Evolutionary conservation across 2,329 filamentous ascomycete genomes (phyloP).

Genomic region (Fusarium sp.): DNA sequence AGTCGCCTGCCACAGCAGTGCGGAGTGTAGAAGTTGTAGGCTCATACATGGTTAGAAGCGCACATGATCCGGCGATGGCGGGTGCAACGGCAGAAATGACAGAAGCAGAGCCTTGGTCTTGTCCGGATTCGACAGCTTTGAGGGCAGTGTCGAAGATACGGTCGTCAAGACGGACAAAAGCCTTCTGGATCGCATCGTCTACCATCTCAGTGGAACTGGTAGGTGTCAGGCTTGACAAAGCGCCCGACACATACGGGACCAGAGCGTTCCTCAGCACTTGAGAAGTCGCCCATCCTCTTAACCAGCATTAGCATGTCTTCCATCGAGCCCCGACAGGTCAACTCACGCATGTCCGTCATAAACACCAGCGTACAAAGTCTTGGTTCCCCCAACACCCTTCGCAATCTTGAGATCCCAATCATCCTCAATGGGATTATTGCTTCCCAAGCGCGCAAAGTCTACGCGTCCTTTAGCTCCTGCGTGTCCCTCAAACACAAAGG

Average conservation of each 20-base stretch:
- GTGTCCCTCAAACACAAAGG: constrained; percentile 46
- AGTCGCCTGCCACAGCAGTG: constrained; percentile 75
- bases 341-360: constrained; percentile 63
- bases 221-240: constrained; percentile 48
- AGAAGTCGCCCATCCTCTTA: constrained; percentile 56
- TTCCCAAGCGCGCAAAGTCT: constrained; percentile 50
- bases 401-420: constrained; percentile 50
- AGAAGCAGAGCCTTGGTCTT: constrained; percentile 45
- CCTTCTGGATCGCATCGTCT: constrained; percentile 65
- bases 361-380: constrained; percentile 53
- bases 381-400: constrained; percentile 45
- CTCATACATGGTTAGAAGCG: constrained; percentile 72
- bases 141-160: constrained; percentile 60
- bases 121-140: constrained; percentile 45
- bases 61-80: constrained; percentile 67
- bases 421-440: constrained; percentile 53
- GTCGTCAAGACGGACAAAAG: constrained; percentile 68
- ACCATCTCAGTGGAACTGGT: constrained; percentile 58
- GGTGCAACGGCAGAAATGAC: constrained; percentile 51
- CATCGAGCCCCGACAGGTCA: too few species aligned
- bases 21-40: constrained; percentile 62
- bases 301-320: constrained; percentile 11
- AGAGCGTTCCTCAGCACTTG: constrained; percentile 54
- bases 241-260: constrained; percentile 55
- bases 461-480: constrained; percentile 47